Base-by-base conservation (phyloP, 2,329 filamentous ascomycete species). In the Rutstroemia sp. region DNA sequence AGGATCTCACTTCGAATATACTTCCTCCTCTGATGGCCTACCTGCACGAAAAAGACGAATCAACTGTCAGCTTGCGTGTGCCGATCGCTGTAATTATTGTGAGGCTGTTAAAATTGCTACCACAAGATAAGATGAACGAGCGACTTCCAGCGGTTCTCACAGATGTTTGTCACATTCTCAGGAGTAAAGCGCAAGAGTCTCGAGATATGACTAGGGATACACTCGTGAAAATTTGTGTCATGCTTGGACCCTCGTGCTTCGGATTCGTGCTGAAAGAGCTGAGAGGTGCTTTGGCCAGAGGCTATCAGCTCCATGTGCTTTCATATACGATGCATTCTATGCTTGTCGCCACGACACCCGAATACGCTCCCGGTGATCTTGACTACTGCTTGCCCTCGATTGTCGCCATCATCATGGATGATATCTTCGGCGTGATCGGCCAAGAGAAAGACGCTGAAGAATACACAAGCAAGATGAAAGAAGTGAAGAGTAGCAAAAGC, bases 371-470 rank as follows among this genome's bases (percentile, higher is more conserved):
- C 17, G 94, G 95, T 23, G 90, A 92, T 64, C 75, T 99, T 30
- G 90, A 99, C 67, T 92, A 96, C 68, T 96, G 92, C 67, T 76
- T 96, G 8, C 75, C 81, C 3, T 79, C 87, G 10, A 84, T 97
- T 45, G 84, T 95, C 47, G 80, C 83, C 1, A 83, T 99, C 45
- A 86, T 97, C 61, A 94, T 99, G 89, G 94, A 99, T 67, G 95
- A 99, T 68, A 94, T 95, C 12, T 99, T 99, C 68, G 95, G 95
- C 30, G 83, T 84, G 5, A 87, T 88, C 36, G 94, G 94, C 2
- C 88, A 96, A 73, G 92, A 99, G 68, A 99, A 99, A 72, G 94
- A 99, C 65, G 92, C 92, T 0, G 91, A 96, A 65, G 94, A 92
- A 53, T 99, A 99, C 70, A 86, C 87, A 56, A 96, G 85, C 69